Evolutionary conservation across 208 protist species (phyloP).

Genomic region (Trypanosoma mega): DNA sequence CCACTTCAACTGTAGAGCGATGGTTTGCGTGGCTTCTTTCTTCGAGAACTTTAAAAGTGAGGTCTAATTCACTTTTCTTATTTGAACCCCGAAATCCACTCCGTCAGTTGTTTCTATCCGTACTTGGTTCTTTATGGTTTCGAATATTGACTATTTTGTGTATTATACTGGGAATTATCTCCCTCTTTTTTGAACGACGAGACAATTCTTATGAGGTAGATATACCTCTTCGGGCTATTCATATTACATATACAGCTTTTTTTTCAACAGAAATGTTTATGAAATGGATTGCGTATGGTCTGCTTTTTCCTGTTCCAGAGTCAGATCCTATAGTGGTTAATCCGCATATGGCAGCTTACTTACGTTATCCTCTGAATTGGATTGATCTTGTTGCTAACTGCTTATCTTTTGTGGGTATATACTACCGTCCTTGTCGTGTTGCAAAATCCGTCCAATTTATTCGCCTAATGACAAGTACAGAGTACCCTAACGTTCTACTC

Average conservation of each 20-base stretch:
- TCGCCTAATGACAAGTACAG: conserved; percentile 42
- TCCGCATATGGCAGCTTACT: conserved; percentile 32
- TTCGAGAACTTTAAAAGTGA: neutral
- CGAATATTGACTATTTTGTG: conserved; percentile 25
- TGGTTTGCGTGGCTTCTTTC: conserved; percentile 10
- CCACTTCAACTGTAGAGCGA: neutral
- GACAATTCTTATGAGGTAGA: conserved; percentile 11
- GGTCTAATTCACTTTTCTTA: conserved; percentile 20
- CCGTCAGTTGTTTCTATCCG: conserved; percentile 24
- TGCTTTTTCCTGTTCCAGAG: conserved; percentile 17
- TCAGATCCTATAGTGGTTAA: conserved; percentile 5
- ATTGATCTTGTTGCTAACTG: conserved; percentile 48
- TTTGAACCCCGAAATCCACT: conserved; percentile 29
- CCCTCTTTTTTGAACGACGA: conserved; percentile 56
- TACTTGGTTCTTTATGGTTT: conserved; percentile 42
- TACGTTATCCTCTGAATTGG: conserved; percentile 42
- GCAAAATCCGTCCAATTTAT: conserved; percentile 40
- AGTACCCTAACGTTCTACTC: conserved; percentile 37
- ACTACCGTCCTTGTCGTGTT: conserved; percentile 35
- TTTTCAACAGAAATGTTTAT: conserved; percentile 57
- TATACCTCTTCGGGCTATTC: conserved; percentile 18
- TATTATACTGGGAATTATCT: conserved; percentile 40
- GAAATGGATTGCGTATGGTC: conserved; percentile 52
- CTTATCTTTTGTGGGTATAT: conserved; percentile 42
- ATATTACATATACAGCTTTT: conserved; percentile 52